Evolutionary conservation across 148 eudicot genomes (phyloP).

Genomic region (Vaccinium darrowii): DNA sequence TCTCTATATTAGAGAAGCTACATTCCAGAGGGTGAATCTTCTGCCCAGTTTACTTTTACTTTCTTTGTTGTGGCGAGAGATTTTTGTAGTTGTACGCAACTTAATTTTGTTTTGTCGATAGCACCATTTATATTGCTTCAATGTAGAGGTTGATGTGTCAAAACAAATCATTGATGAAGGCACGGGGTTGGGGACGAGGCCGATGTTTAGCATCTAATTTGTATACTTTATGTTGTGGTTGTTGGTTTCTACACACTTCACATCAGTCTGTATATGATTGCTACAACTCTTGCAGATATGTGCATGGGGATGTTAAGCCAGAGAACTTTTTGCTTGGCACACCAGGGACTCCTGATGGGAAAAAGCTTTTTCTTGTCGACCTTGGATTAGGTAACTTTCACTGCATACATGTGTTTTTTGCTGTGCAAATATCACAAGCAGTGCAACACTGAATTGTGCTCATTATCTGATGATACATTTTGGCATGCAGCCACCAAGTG

Average conservation of each 20-base stretch:
- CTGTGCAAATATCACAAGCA: not conserved
- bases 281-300: constrained; percentile 46
- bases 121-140: not conserved
- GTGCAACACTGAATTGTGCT: not conserved
- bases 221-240: too few relatives aligned
- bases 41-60: not conserved
- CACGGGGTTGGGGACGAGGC: not conserved
- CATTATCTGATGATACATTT: constrained; percentile 8
- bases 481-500: constrained; percentile 64
- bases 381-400: constrained; percentile 71
- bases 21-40: constrained; percentile 77
- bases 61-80: not conserved
- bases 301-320: constrained; percentile 96
- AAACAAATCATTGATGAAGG: not conserved
- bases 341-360: constrained; percentile 79
- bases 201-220: not conserved
- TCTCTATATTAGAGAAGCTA: constrained; percentile 85
- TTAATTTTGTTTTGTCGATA: not conserved
- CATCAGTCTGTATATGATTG: not conserved
- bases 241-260: not conserved
- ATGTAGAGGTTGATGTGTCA: not conserved
- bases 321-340: constrained; percentile 95
- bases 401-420: not conserved
- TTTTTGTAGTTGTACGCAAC: not conserved
- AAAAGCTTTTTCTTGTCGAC: constrained; percentile 84